Base-by-base conservation (phyloP, 129 eudicot species). In the Heracleum sosnowskyi region DNA sequence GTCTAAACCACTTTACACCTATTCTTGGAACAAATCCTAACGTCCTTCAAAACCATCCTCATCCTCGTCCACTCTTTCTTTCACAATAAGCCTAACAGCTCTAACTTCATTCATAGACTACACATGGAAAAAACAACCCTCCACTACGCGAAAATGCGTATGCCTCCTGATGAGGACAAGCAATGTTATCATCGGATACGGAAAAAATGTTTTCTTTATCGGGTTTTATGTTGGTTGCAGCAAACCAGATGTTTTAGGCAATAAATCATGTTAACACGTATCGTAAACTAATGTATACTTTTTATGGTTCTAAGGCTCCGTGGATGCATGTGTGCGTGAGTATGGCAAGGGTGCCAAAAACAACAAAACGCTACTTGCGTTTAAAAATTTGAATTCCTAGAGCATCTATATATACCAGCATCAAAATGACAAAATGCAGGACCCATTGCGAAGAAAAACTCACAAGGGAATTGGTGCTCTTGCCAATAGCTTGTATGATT, bases 381-480 rank as follows among this genome's bases (percentile, higher is more conserved):
- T 46, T 8, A 18, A 49, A 17, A 62, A 28, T 9, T 64, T 24
- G 11, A 39, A 20, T 8, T 31, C 12, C 0, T 10, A 39, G 28
- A 72, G 76, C 76, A 72, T 35, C 20, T 39, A 13, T 24, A 72
- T 39, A 13, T 24, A 72, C 34, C 26, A 39, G 34, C 44, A 72
- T 72, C 51, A 40, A 39, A 39, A 16, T 7, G 31, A 40, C 51
- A 40, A 39, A 39, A 16, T 7, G 31, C 45, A 33, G 74, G 74
- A 69, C 41, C 75, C 49, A 72, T 5, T 37, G 13, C 4, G 4
- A 24, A 22, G 33, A 39, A 40, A 39, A 72, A 72, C 20, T 72
- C 76, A 72, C 29, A 11, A 24, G 24, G 36, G 53, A 73, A 40
- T 73, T 73, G 55, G 76, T 73, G 76, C 76, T 26, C 53, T 73